These are phyloP conservation scores for Syzygium malaccense DNA, from an alignment of 441 rosid genomes.

Conservation along the genomic window DNA sequence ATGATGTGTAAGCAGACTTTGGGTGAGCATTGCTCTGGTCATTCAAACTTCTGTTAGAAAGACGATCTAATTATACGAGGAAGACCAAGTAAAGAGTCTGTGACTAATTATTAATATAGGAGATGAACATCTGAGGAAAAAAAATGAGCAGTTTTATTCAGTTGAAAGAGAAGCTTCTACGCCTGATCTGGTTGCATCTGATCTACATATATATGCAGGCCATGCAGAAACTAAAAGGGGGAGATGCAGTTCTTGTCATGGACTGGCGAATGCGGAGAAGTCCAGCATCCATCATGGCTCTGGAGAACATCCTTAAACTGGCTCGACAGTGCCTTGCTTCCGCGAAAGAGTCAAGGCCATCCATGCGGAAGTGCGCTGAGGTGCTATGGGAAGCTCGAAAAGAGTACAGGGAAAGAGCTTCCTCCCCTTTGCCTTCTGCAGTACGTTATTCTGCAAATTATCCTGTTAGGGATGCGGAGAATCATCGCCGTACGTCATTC, in stretches of 20 bases:
- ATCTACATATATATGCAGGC: slow-evolving; percentile 39
- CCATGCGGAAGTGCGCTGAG: slow-evolving; percentile 72
- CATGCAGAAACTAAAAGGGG: slow-evolving; percentile 48
- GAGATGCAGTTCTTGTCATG: slow-evolving; percentile 62
- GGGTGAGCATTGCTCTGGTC: not conserved
- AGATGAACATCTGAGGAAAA: not conserved
- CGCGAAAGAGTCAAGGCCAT: slow-evolving; percentile 52
- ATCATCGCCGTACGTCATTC: slow-evolving; percentile 22
- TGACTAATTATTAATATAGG: not conserved
- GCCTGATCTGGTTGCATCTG: not conserved
- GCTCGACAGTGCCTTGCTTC: slow-evolving; percentile 56
- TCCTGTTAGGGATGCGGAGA: slow-evolving; percentile 26
- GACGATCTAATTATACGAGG: not conserved
- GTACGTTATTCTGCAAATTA: slow-evolving; percentile 38
- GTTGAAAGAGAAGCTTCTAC: not conserved
- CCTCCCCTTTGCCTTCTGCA: slow-evolving; percentile 21
- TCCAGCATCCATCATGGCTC: slow-evolving; percentile 49
- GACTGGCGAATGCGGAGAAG: slow-evolving; percentile 61
- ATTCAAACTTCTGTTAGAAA: not conserved
- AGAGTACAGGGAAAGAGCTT: slow-evolving; percentile 33
- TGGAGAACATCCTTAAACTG: slow-evolving; percentile 53
- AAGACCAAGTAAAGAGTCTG: not conserved
- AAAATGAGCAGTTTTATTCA: not conserved
- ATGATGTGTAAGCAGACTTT: not conserved
- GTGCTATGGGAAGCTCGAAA: slow-evolving; percentile 65